Percentiles rank a stretch among this genome's conserved stretches.
Conservation (phyloP, 768 basidiomycete genomes). For the Lactifluus subvellereus region DNA sequence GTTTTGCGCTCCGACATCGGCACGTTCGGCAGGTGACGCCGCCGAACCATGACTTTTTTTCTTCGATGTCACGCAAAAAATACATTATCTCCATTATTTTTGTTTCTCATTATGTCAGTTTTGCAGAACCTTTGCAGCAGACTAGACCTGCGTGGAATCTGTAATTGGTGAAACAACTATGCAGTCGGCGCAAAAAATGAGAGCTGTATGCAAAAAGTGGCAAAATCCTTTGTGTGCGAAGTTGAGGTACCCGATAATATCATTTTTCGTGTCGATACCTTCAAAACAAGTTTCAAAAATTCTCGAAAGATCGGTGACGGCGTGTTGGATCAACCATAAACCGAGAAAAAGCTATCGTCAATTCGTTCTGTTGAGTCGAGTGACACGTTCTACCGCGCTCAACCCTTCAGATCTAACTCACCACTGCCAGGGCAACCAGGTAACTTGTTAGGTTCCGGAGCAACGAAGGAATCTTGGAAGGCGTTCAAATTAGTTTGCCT, state of each 20-base stretch:
- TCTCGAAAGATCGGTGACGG: background rate
- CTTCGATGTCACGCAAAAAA: no score
- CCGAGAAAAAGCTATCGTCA: background rate
- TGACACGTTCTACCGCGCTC: background rate
- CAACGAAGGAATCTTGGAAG: background rate
- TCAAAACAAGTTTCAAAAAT: background rate
- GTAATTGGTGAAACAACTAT: no score
- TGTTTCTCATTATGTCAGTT: no score
- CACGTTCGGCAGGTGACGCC: background rate
- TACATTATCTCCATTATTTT: no score
- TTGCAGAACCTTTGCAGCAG: no score
- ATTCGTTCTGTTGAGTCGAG: background rate
- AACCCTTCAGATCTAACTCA: background rate
- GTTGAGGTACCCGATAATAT: no score
- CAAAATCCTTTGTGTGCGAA: no score
- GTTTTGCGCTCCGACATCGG: background rate
- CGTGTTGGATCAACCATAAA: background rate
- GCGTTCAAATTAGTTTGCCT: background rate
- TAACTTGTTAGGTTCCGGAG: background rate
- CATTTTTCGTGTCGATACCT: no score
- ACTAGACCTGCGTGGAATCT: no score
- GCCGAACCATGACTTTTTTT: no score
- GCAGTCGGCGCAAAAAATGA: no score
- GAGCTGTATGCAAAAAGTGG: no score
- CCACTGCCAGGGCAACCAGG: background rate